Evolutionary conservation across 2,329 filamentous ascomycete species (phyloP).

Genomic region (Epichloe uncinata): DNA sequence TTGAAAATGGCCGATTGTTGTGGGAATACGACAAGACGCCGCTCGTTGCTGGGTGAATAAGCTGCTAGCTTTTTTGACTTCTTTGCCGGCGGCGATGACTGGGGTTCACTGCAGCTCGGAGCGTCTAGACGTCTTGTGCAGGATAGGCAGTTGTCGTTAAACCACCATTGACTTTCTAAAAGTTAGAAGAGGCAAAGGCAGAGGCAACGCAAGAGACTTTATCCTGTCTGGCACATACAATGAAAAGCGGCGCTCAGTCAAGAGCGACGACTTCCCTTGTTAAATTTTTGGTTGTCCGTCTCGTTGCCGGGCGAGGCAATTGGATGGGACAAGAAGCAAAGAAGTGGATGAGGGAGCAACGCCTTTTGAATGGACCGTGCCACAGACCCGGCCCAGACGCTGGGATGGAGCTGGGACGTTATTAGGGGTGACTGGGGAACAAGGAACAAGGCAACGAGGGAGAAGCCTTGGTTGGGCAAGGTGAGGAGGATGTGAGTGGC

Average conservation of each 20-base stretch:
- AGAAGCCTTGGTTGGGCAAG: background rate
- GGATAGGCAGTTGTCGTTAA: background rate
- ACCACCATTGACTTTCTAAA: background rate
- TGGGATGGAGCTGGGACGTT: slow-evolving; percentile 18
- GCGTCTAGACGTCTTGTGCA: background rate
- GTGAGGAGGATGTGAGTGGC: background rate
- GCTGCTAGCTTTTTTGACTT: background rate
- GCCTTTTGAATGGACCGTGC: slow-evolving; percentile 27
- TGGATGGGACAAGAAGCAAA: slow-evolving; percentile 17
- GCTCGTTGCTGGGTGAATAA: slow-evolving; percentile 2
- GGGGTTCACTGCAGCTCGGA: background rate
- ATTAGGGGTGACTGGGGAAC: slow-evolving; percentile 16
- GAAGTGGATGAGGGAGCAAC: slow-evolving; percentile 22
- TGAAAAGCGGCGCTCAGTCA: slow-evolving; percentile 7
- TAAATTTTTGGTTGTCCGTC: slow-evolving; percentile 5
- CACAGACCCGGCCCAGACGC: slow-evolving; percentile 12
- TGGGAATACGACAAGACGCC: slow-evolving; percentile 2
- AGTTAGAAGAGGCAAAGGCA: background rate
- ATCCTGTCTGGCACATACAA: slow-evolving; percentile 6
- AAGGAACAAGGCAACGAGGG: background rate
- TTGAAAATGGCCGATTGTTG: slow-evolving; percentile 5
- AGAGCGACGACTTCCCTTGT: slow-evolving; percentile 5
- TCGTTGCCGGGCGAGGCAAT: slow-evolving; percentile 13
- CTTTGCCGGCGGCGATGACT: background rate
- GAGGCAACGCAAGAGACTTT: background rate